phyloP scores from a whole-genome alignment of 495 filamentous ascomycete species.

The Penicillium maclennaniae region DNA sequence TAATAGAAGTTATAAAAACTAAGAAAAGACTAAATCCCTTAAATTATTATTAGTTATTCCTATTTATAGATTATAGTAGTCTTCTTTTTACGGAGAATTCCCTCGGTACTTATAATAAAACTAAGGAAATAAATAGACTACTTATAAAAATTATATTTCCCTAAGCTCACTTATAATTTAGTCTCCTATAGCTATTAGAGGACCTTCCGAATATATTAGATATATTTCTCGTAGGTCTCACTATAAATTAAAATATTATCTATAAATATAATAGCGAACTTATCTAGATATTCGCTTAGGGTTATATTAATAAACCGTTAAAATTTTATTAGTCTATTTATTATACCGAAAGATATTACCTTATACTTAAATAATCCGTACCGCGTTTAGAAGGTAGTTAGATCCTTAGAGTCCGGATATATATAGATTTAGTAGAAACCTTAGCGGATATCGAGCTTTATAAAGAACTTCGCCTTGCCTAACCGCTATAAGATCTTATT shows the following conservation, averaged over 20 bases:
- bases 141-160: conserved; percentile 30
- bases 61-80: conserved; percentile 19
- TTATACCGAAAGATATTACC: too few species aligned
- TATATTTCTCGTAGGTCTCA: not conserved
- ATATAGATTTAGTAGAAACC: conserved; percentile 38
- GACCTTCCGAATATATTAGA: not conserved
- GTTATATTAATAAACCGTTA: conserved; percentile 4
- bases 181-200: not conserved
- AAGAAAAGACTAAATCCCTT: conserved; percentile 22
- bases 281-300: not conserved
- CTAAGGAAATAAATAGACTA: conserved; percentile 10
- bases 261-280: not conserved
- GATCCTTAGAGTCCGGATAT: not conserved
- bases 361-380: conserved; percentile 2
- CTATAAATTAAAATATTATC: conserved; percentile 6
- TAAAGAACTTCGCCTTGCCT: conserved; percentile 32
- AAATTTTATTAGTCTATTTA: not conserved
- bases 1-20: conserved; percentile 32
- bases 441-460: conserved; percentile 41
- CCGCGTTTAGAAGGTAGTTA: not conserved
- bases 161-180: conserved; percentile 1
- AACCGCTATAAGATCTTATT: conserved; percentile 37
- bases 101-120: conserved; percentile 6
- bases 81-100: conserved; percentile 18
- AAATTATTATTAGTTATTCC: not conserved